Conservation (phyloP, 2,329 filamentous ascomycete species). For the Xylaria digitata region DNA sequence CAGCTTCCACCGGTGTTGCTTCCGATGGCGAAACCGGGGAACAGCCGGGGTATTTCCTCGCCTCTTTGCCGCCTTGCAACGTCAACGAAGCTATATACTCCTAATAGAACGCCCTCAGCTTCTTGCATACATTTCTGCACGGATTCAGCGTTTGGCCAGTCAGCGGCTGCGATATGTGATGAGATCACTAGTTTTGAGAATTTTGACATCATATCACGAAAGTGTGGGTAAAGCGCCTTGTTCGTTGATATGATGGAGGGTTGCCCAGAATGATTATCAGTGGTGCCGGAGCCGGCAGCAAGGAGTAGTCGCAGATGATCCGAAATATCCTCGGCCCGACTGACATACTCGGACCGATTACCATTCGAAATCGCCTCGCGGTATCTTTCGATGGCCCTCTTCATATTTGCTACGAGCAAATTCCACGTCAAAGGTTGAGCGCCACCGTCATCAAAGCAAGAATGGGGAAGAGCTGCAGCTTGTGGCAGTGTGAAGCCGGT, state of each 20-base stretch:
- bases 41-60: constrained; percentile 90
- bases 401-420: constrained; percentile 91
- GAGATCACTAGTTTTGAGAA: constrained; percentile 99
- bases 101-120: constrained; percentile 93
- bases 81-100: constrained; percentile 96
- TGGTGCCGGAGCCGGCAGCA: constrained; percentile 95
- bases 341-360: constrained; percentile 89
- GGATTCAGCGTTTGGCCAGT: constrained; percentile 94
- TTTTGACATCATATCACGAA: constrained; percentile 99
- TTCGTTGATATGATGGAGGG: constrained; percentile 99
- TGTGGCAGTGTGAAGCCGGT: constrained; percentile 67
- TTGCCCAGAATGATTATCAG: constrained; percentile 97
- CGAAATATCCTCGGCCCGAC: constrained; percentile 95
- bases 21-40: constrained; percentile 92
- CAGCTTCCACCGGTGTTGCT: constrained; percentile 87
- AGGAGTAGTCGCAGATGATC: constrained; percentile 93
- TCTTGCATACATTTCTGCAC: constrained; percentile 96
- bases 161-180: constrained; percentile 95
- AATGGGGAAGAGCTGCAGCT: constrained; percentile 74
- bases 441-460: constrained; percentile 91
- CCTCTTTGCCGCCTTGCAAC: constrained; percentile 92
- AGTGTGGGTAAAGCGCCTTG: constrained; percentile 96
- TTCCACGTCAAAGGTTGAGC: constrained; percentile 88
- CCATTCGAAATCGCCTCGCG: constrained; percentile 87
- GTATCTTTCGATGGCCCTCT: constrained; percentile 87